Evolutionary conservation across 202 grass and related monocot species (phyloP).

Genomic region (Dendrocalamus latiflorus): DNA sequence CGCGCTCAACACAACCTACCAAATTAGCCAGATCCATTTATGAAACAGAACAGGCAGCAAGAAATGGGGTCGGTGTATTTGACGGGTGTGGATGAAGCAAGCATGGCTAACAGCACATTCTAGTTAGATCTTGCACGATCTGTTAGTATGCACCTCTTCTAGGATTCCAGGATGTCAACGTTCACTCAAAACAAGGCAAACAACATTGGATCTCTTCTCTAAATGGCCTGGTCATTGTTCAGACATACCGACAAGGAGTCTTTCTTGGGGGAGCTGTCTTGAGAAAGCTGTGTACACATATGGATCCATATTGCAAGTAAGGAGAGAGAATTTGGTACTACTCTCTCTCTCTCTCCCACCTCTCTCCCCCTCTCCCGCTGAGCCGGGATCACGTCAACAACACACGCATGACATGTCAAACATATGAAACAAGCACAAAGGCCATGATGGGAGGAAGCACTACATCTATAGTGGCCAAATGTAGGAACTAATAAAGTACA

Average conservation of each 20-base stretch:
- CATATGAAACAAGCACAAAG: constrained; percentile 26
- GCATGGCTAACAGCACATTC: background rate
- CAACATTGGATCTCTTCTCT: background rate
- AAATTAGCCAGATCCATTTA: background rate
- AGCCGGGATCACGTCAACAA: background rate
- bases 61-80: background rate
- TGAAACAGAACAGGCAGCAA: background rate
- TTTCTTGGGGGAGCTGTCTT: background rate
- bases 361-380: background rate
- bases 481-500: constrained; percentile 23
- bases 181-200: background rate
- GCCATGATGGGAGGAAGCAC: background rate
- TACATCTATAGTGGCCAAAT: constrained; percentile 10
- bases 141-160: background rate
- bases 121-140: background rate
- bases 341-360: background rate
- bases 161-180: background rate
- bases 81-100: background rate
- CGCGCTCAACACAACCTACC: background rate
- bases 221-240: background rate
- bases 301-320: background rate
- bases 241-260: background rate
- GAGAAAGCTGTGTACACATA: background rate
- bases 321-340: background rate
- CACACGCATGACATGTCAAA: background rate